These are phyloP conservation scores for Zelopaecilomyces penicillatus DNA, from an alignment of 2,329 filamentous ascomycete genomes.

Conservation along the genomic window DNA sequence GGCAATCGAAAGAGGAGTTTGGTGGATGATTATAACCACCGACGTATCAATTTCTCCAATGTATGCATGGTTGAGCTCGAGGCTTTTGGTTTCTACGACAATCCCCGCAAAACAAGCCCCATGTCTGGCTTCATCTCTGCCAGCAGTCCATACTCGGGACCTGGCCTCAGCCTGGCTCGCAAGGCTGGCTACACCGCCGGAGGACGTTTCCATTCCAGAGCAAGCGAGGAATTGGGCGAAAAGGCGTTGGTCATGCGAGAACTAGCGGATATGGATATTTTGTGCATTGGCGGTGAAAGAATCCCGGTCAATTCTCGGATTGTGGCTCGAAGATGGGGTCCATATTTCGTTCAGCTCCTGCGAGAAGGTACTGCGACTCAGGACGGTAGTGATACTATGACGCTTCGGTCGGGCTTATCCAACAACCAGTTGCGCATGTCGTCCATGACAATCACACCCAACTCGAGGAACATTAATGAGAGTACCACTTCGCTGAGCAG, in stretches of 20 bases:
- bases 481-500: constrained; percentile 39
- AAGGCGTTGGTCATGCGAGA: constrained; percentile 74
- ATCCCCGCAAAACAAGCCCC: constrained; percentile 70
- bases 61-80: constrained; percentile 96
- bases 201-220: constrained; percentile 65
- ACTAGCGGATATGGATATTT: constrained; percentile 90
- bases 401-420: constrained; percentile 57
- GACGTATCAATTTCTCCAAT: constrained; percentile 94
- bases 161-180: constrained; percentile 46
- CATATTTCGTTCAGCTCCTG: constrained; percentile 88
- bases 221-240: constrained; percentile 78
- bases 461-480: constrained; percentile 43
- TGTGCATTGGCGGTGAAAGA: constrained; percentile 82
- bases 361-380: constrained; percentile 68
- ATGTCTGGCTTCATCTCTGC: constrained; percentile 79
- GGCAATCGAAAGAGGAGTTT: constrained; percentile 89
- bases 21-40: constrained; percentile 96
- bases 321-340: constrained; percentile 81
- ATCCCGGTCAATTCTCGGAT: constrained; percentile 91
- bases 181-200: constrained; percentile 61
- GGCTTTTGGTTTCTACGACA: constrained; percentile 95
- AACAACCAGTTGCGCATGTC: constrained; percentile 62
- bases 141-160: constrained; percentile 59
- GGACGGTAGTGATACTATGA: constrained; percentile 66
- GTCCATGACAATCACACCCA: constrained; percentile 74